These are phyloP conservation scores for Tetraselmis chui DNA, from an alignment of 139 green algal species.

Conservation along the genomic window DNA sequence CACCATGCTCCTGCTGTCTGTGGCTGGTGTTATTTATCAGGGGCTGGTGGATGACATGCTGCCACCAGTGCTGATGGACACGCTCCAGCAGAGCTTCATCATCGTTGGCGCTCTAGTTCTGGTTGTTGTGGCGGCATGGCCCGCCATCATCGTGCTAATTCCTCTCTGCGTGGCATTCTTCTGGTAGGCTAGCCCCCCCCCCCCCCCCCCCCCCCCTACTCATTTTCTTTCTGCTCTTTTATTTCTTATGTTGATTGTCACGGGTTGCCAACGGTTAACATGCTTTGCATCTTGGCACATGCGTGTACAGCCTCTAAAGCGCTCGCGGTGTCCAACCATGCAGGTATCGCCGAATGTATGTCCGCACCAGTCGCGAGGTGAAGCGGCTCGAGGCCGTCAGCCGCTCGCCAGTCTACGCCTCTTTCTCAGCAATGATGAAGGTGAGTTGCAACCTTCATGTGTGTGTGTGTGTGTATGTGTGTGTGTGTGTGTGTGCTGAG, in stretches of 20 bases:
- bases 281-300: too few species aligned
- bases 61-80: slow-evolving; percentile 32
- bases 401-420: slow-evolving; percentile 78
- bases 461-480: not conserved
- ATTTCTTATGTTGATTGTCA: too few species aligned
- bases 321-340: too few species aligned
- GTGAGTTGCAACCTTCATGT: slow-evolving; percentile 3
- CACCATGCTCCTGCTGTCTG: too few species aligned
- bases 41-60: slow-evolving; percentile 68
- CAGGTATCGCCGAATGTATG: too few species aligned
- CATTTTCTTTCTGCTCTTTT: not conserved
- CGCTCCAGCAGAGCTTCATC: too few species aligned
- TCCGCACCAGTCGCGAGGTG: slow-evolving; percentile 67
- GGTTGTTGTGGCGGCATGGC: slow-evolving; percentile 52
- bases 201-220: not conserved
- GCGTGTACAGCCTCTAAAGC: too few species aligned
- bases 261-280: too few species aligned
- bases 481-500: not conserved
- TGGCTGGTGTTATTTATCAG: too few species aligned
- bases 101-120: slow-evolving; percentile 32
- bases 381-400: slow-evolving; percentile 87
- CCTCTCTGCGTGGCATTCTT: slow-evolving; percentile 48
- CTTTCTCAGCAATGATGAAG: slow-evolving; percentile 68
- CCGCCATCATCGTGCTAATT: slow-evolving; percentile 65
- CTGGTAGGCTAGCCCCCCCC: slow-evolving; percentile 10